Percentiles rank a stretch among this genome's conserved stretches.
Conservation (phyloP, 2,329 filamentous ascomycete genomes). For the Eutypa lata region DNA sequence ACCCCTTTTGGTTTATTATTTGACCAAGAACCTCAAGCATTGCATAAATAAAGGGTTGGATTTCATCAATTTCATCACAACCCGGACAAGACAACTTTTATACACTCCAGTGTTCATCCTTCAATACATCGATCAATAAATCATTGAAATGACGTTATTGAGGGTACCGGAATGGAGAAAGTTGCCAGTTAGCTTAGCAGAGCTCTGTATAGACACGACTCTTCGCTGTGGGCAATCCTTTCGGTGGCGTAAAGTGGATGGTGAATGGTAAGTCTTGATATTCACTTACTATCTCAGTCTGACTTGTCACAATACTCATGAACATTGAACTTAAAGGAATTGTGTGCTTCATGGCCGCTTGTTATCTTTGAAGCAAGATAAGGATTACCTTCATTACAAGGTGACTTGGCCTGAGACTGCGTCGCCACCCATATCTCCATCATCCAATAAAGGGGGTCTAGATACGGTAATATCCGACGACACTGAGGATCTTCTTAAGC, state of each 20-base stretch:
- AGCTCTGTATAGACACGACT: slow-evolving; percentile 92
- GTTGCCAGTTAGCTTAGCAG: slow-evolving; percentile 75
- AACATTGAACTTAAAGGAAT: slow-evolving; percentile 58
- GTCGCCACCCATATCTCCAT: slow-evolving; percentile 32
- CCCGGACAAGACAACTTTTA: too few relatives aligned
- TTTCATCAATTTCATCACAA: neutral
- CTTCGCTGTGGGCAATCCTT: slow-evolving; percentile 95
- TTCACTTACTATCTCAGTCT: neutral
- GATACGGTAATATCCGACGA: slow-evolving; percentile 49
- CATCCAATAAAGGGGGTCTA: slow-evolving; percentile 28
- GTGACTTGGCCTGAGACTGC: slow-evolving; percentile 54
- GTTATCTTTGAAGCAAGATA: slow-evolving; percentile 79
- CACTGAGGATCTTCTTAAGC: slow-evolving; percentile 68
- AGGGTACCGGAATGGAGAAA: slow-evolving; percentile 79
- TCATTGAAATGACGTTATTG: slow-evolving; percentile 31
- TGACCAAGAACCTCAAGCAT: neutral
- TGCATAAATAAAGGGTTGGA: neutral
- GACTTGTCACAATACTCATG: neutral
- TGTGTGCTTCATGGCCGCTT: slow-evolving; percentile 85
- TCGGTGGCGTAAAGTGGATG: slow-evolving; percentile 81
- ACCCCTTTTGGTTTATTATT: neutral
- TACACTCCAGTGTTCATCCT: too few relatives aligned
- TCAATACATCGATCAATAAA: too few relatives aligned
- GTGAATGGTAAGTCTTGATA: slow-evolving; percentile 66
- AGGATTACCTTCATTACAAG: slow-evolving; percentile 74